Evolutionary conservation across 2,329 filamentous ascomycete species (phyloP).

Genomic region (Fusarium newnesense): DNA sequence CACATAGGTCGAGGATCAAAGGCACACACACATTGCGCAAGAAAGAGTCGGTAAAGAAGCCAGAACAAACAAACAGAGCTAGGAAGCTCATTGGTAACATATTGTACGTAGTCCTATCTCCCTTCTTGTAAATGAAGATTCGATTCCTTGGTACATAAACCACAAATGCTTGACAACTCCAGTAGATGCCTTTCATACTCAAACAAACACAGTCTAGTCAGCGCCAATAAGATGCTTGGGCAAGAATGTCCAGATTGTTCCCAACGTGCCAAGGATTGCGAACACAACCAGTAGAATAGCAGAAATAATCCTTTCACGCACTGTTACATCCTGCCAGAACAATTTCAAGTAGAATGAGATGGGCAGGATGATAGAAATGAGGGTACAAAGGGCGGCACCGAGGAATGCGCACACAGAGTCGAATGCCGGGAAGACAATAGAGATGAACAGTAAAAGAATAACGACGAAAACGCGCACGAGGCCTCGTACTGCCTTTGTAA

Average conservation of each 20-base stretch:
- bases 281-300: constrained; percentile 78
- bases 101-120: constrained; percentile 16
- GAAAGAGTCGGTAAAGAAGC: background rate
- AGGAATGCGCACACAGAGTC: constrained; percentile 93
- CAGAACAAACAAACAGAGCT: background rate
- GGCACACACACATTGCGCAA: no score
- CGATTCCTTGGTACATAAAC: background rate
- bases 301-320: constrained; percentile 71
- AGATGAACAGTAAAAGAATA: constrained; percentile 78
- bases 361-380: constrained; percentile 91
- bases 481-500: constrained; percentile 61
- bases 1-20: background rate
- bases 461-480: constrained; percentile 74
- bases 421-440: constrained; percentile 77
- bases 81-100: background rate
- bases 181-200: constrained; percentile 11
- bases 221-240: constrained; percentile 78
- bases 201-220: constrained; percentile 40
- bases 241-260: constrained; percentile 89
- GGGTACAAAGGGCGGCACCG: constrained; percentile 90
- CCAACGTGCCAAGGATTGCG: constrained; percentile 74
- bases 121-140: background rate
- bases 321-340: constrained; percentile 77
- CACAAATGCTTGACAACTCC: constrained; percentile 15
- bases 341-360: constrained; percentile 91